Conservation (phyloP, 2,329 filamentous ascomycete species). For the Phialophora verrucosa region DNA sequence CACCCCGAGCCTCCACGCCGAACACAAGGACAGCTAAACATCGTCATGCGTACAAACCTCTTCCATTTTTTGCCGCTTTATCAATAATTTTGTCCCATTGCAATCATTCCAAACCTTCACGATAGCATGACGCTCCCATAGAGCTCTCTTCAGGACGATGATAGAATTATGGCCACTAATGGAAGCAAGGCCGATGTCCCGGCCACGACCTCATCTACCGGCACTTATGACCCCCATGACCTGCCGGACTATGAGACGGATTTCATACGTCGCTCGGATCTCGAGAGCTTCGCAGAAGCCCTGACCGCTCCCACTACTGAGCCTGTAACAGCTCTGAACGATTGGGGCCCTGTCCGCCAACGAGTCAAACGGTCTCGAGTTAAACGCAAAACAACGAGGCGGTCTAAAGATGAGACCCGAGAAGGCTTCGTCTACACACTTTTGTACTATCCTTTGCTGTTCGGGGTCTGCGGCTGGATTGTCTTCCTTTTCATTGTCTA, state of each 20-base stretch:
- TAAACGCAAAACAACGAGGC: slow-evolving; percentile 53
- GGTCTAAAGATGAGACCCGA: slow-evolving; percentile 86
- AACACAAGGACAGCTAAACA: background rate
- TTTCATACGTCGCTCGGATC: slow-evolving; percentile 74
- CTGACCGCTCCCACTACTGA: slow-evolving; percentile 79
- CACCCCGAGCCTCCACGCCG: background rate
- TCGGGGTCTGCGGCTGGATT: slow-evolving; percentile 82
- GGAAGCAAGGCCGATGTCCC: slow-evolving; percentile 1
- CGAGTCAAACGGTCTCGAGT: slow-evolving; percentile 60
- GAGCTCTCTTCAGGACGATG: slow-evolving; percentile 6
- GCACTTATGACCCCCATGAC: slow-evolving; percentile 28
- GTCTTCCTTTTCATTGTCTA: slow-evolving; percentile 74
- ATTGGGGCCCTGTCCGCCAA: slow-evolving; percentile 90
- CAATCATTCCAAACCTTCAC: background rate
- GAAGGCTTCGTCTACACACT: slow-evolving; percentile 90
- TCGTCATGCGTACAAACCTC: background rate
- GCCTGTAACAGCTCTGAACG: slow-evolving; percentile 85
- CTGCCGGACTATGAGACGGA: slow-evolving; percentile 82
- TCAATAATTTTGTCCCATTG: background rate
- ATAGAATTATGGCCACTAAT: slow-evolving; percentile 17
- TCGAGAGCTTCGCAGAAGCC: slow-evolving; percentile 79
- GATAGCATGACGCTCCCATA: slow-evolving; percentile 1
- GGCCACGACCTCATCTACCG: slow-evolving; percentile 7
- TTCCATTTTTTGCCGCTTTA: background rate
- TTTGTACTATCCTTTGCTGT: slow-evolving; percentile 88